Evolutionary conservation across 495 filamentous ascomycete genomes (phyloP), one percentile per base, ranked within the genome.

Genomic region (Xanthoparmelia taractica): DNA sequence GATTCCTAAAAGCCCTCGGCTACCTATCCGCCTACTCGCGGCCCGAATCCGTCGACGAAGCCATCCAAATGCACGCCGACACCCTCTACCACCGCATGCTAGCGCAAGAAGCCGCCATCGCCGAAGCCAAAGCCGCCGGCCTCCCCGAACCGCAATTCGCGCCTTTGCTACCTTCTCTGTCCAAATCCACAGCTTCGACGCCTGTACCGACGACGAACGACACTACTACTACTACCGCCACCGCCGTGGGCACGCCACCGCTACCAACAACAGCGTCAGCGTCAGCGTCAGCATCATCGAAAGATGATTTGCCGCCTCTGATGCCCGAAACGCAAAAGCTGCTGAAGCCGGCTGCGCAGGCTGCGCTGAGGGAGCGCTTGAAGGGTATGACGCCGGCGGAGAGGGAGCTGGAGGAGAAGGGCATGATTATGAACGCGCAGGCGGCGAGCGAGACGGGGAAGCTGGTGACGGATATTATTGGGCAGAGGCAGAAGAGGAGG

Each of bases 21-120:
- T 98, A 96, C 72, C 79, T 95, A 66, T 81, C 83, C 0, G 80
- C 79, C 43, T 79, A 82, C 65, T 77, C 86, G 18, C 81, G 85
- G n/a, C 77, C 83, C 41, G 67, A 77, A 8, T 87, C 87, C 52
- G 80, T 86, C 58, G 89, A 96, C 67, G 94, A 97, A 76, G 78
- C 84, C 61, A 96, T 98, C 64, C 94, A 98, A 76, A 89, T 98
- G 88, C 91, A 95, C 73, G 92, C 91, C 58, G 91, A 97, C 74
- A 85, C 81, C 60, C 78, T 97, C 38, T 97, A 92, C 72, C 91
- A 94, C 66, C 81, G 85, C 65, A 88, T 96, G 87, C 73, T 93
- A 25, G 79, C 81, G 57, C 91, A 92, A 70, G 90, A 97, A 75
- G 74, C 74, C 47, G 80, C 78, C 66, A 82, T 88, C 29, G 79